phyloP scores from a whole-genome alignment of 2,329 filamentous ascomycete genomes.

The Trichoderma arundinaceum region DNA sequence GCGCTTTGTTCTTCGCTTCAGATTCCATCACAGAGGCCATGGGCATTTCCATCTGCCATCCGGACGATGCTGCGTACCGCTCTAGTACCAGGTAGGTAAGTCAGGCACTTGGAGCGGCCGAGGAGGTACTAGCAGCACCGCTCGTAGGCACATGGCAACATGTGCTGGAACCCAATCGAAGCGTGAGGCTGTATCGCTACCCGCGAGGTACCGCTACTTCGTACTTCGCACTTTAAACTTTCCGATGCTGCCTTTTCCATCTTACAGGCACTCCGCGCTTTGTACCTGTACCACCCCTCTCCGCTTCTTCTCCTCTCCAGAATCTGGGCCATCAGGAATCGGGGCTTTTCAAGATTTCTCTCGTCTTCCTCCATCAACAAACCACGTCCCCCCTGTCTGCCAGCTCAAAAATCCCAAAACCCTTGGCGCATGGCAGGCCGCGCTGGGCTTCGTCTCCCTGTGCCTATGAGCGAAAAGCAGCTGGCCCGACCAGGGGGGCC shows the following conservation, averaged over 20 bases:
- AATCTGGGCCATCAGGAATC: constrained; percentile 8
- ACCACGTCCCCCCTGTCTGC: neutral
- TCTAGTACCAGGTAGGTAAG: neutral
- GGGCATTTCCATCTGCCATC: no score
- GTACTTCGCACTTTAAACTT: constrained; percentile 21
- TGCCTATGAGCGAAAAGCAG: neutral
- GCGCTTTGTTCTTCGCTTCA: no score
- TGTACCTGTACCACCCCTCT: neutral
- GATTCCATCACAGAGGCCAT: no score
- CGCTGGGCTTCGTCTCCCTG: neutral
- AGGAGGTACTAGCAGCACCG: neutral
- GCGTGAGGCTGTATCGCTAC: constrained; percentile 12
- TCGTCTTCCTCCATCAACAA: neutral
- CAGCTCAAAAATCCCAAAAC: neutral
- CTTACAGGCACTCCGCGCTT: constrained; percentile 12
- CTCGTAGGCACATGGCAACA: neutral
- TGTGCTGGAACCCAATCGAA: constrained; percentile 17
- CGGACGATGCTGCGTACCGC: no score
- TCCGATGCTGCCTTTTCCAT: constrained; percentile 21
- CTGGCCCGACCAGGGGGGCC: constrained; percentile 18
- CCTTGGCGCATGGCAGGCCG: no score
- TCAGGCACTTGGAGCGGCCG: constrained; percentile 3
- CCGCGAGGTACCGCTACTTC: neutral
- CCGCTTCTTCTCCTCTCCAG: neutral
- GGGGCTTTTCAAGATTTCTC: constrained; percentile 7